Conservation (phyloP, 345 rosid genomes). For the Cardamine chenopodiifolia region DNA sequence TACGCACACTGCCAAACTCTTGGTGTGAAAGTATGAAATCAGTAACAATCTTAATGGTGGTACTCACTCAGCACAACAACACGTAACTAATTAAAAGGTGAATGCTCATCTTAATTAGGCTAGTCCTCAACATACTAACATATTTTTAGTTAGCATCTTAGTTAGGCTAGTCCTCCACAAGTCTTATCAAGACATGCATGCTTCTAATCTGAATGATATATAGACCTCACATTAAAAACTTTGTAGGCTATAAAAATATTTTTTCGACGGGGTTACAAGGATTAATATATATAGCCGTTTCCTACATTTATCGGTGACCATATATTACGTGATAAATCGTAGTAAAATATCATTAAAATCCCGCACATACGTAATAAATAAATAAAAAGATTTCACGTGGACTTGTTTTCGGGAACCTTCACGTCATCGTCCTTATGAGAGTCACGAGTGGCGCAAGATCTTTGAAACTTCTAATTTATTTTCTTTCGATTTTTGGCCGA, state of each 20-base stretch:
- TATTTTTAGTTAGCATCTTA: constrained; percentile 1
- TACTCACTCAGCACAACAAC: not conserved
- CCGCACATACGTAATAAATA: constrained; percentile 13
- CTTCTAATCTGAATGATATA: not conserved
- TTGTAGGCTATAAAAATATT: not conserved
- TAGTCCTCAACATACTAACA: not conserved
- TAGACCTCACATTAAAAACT: not conserved
- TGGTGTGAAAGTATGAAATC: no score
- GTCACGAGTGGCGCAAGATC: constrained; percentile 42
- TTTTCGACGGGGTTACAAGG: not conserved
- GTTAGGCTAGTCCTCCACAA: not conserved
- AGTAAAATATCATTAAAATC: not conserved
- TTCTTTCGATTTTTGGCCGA: constrained; percentile 15
- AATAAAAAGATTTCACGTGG: constrained; percentile 37
- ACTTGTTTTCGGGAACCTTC: constrained; percentile 32
- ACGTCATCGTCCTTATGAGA: constrained; percentile 37
- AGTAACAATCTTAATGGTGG: not conserved
- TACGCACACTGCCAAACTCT: not conserved
- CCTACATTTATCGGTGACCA: constrained; percentile 7
- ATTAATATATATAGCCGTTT: not conserved
- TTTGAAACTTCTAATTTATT: constrained; percentile 19
- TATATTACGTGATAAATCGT: constrained; percentile 16
- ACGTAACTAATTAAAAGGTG: not conserved
- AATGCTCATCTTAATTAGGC: not conserved
- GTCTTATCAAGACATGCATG: not conserved